Conservation (phyloP, 768 basidiomycete genomes). For the Macrolepiota fuliginosa region DNA sequence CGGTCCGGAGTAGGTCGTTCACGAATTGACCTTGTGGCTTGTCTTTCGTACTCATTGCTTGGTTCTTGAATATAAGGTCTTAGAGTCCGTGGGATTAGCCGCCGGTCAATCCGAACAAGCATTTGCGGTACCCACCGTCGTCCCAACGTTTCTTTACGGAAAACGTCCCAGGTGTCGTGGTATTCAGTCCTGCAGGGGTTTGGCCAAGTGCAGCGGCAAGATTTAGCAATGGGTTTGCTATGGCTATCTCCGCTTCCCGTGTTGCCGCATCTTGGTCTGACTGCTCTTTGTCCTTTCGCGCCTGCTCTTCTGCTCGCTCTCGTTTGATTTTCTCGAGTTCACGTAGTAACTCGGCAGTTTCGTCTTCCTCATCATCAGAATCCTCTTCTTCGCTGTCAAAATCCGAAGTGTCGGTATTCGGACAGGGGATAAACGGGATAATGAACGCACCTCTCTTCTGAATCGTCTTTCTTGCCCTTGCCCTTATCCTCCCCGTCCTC, state of each 20-base stretch:
- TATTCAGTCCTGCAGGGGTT: constrained; percentile 62
- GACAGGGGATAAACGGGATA: background rate
- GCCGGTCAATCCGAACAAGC: background rate
- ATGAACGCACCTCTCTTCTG: constrained; percentile 44
- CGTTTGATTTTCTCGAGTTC: constrained; percentile 99
- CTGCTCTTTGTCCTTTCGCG: constrained; percentile 74
- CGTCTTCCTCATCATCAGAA: constrained; percentile 74
- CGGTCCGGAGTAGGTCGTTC: constrained; percentile 91
- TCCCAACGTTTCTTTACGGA: constrained; percentile 95
- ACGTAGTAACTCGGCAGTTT: constrained; percentile 89
- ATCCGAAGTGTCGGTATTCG: background rate
- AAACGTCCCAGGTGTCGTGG: constrained; percentile 78
- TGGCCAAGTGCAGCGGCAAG: constrained; percentile 89
- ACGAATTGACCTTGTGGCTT: constrained; percentile 81
- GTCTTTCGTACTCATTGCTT: constrained; percentile 69
- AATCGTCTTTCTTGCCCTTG: constrained; percentile 37
- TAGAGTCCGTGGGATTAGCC: constrained; percentile 17
- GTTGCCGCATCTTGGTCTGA: constrained; percentile 55
- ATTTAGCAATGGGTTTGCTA: constrained; percentile 85
- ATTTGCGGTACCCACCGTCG: constrained; percentile 58
- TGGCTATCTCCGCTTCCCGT: constrained; percentile 83
- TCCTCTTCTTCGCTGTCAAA: constrained; percentile 51
- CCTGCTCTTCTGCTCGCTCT: constrained; percentile 93
- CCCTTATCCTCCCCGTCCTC: constrained; percentile 24
- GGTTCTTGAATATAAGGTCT: constrained; percentile 99